phyloP scores from a whole-genome alignment of 805 yeast genomes.

The Komagataella phaffii region DNA sequence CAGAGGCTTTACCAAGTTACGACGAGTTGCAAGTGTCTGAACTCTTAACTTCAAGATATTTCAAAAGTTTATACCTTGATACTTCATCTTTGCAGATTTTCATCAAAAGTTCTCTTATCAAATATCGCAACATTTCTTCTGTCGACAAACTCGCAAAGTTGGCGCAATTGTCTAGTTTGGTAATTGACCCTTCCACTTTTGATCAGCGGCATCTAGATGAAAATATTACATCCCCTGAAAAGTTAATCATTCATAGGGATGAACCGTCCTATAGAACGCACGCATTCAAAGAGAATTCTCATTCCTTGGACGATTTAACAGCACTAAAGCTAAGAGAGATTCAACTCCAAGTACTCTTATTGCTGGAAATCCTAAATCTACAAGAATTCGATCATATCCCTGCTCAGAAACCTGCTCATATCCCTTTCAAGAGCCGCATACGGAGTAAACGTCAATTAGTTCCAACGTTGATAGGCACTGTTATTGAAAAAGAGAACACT shows the following conservation, averaged over 20 bases:
- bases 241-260: background rate
- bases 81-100: background rate
- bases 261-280: background rate
- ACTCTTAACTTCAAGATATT: background rate
- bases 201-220: background rate
- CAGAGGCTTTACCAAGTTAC: background rate
- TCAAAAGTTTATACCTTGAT: background rate
- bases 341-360: constrained; percentile 14
- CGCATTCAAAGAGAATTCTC: background rate
- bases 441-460: constrained; percentile 18
- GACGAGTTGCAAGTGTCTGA: background rate
- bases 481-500: constrained; percentile 7
- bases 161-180: background rate
- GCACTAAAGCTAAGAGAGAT: constrained; percentile 14
- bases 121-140: background rate
- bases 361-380: constrained; percentile 13
- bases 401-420: constrained; percentile 1
- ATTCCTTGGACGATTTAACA: constrained; percentile 1
- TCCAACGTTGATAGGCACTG: constrained; percentile 20
- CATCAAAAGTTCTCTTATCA: background rate
- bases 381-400: background rate
- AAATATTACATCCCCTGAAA: background rate
- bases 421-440: constrained; percentile 3
- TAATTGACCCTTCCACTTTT: background rate
- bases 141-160: background rate